These are phyloP conservation scores for Soucietia sequanensis DNA, from an alignment of 805 yeast species.

Conservation along the genomic window DNA sequence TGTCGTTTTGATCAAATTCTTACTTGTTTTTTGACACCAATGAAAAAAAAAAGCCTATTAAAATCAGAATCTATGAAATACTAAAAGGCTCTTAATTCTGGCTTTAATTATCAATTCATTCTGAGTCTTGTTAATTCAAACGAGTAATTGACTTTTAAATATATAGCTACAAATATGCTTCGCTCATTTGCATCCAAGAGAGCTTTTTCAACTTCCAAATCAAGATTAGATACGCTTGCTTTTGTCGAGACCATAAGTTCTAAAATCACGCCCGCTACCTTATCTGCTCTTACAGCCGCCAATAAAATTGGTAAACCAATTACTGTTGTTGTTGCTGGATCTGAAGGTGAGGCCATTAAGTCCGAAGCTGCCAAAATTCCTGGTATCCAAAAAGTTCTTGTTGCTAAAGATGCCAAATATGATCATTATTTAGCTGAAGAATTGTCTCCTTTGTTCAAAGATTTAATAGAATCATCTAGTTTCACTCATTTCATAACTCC, in stretches of 20 bases:
- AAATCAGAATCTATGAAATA: too few relatives aligned
- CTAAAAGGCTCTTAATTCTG: too few relatives aligned
- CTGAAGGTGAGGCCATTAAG: conserved; percentile 49
- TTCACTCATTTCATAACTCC: conserved; percentile 75
- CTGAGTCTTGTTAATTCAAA: too few relatives aligned
- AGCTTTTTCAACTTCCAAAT: conserved; percentile 42
- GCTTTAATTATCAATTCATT: too few relatives aligned
- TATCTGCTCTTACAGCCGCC: conserved; percentile 79
- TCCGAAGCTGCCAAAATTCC: conserved; percentile 50
- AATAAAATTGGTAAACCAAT: conserved; percentile 70
- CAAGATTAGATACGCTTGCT: conserved; percentile 56
- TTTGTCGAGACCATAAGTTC: conserved; percentile 65
- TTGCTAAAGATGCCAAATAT: conserved; percentile 57
- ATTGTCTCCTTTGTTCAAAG: conserved; percentile 63
- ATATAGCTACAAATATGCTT: too few relatives aligned
- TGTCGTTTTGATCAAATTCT: too few relatives aligned
- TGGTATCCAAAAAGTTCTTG: conserved; percentile 54
- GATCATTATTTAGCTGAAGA: conserved; percentile 79
- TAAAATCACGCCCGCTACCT: conserved; percentile 61
- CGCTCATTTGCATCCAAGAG: too few relatives aligned
- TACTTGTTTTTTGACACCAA: too few relatives aligned
- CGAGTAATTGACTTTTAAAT: too few relatives aligned
- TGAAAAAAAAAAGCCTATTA: too few relatives aligned
- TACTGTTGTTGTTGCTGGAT: conserved; percentile 75
- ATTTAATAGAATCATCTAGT: conserved; percentile 42